Percentiles rank a stretch among this genome's conserved stretches.
Evolutionary conservation across 176 grass and related monocot species (phyloP).

Genomic region (Oryza australiensis): DNA sequence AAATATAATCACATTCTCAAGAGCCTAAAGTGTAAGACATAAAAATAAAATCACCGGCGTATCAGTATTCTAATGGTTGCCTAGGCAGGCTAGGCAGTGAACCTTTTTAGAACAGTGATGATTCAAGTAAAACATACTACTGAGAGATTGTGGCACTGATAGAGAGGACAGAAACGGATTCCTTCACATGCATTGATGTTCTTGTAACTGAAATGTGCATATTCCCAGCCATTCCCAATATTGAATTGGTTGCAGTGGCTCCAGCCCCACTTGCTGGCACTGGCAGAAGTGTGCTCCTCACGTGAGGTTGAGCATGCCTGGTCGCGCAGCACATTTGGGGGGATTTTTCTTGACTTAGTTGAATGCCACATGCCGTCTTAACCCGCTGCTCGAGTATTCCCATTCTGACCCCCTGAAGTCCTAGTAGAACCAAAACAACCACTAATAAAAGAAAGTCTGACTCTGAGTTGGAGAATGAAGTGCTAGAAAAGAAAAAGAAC

Average conservation of each 20-base stretch:
- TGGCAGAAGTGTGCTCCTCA: no score
- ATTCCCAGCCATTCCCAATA: background rate
- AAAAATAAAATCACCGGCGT: background rate
- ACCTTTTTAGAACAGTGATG: background rate
- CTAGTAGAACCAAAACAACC: background rate
- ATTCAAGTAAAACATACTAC: background rate
- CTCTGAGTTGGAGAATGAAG: background rate
- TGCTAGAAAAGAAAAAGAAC: background rate
- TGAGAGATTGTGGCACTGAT: background rate
- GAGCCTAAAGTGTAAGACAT: background rate
- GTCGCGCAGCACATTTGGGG: no score
- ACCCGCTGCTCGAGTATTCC: background rate
- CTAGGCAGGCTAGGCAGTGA: background rate
- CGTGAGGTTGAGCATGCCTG: no score
- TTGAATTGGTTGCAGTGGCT: background rate
- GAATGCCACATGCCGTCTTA: no score
- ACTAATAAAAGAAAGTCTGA: background rate
- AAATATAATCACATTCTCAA: background rate
- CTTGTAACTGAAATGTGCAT: background rate
- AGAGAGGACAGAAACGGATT: background rate
- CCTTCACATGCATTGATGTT: background rate
- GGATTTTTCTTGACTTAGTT: no score
- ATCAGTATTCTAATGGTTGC: background rate
- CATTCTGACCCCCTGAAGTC: background rate
- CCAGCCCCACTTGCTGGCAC: no score